These are phyloP conservation scores for Penicillium taxi DNA, from an alignment of 495 filamentous ascomycete genomes.

Conservation along the genomic window DNA sequence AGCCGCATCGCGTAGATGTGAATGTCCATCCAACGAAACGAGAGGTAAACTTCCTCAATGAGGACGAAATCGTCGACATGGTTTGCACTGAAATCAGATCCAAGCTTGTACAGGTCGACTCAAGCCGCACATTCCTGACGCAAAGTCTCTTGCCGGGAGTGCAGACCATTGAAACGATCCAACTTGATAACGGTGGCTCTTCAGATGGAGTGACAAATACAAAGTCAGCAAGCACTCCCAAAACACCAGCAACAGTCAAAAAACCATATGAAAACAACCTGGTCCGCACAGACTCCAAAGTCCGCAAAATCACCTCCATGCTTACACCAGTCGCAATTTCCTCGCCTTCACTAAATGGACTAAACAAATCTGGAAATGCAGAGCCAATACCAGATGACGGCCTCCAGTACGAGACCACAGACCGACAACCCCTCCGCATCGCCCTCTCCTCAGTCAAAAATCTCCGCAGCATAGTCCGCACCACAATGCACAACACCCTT, in stretches of 20 bases:
- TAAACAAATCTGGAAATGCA: slow-evolving; percentile 12
- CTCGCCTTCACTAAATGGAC: slow-evolving; percentile 11
- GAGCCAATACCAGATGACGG: slow-evolving; percentile 34
- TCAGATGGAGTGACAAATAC: slow-evolving; percentile 8
- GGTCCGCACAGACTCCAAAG: slow-evolving; percentile 80
- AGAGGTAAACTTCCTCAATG: slow-evolving; percentile 96
- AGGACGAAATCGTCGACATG: slow-evolving; percentile 89
- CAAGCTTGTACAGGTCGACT: slow-evolving; percentile 81
- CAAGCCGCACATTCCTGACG: slow-evolving; percentile 87
- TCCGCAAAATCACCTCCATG: slow-evolving; percentile 96
- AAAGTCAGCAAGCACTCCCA: slow-evolving; percentile 14
- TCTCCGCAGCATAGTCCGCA: slow-evolving; percentile 72
- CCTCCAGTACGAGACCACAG: slow-evolving; percentile 60
- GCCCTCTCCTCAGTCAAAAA: slow-evolving; percentile 72
- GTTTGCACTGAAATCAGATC: slow-evolving; percentile 75
- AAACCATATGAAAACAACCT: slow-evolving; percentile 83
- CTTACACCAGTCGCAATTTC: slow-evolving; percentile 44
- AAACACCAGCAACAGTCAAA: slow-evolving; percentile 38
- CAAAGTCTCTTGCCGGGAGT: slow-evolving; percentile 77
- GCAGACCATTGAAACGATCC: slow-evolving; percentile 27
- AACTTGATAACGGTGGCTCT: slow-evolving; percentile 7
- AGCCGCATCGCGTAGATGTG: slow-evolving; percentile 89
- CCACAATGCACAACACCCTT: slow-evolving; percentile 78
- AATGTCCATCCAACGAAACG: slow-evolving; percentile 97
- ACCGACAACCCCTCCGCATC: slow-evolving; percentile 60